Percentiles rank a stretch among this genome's conserved stretches.
These are phyloP conservation scores for Amyloporia xantha DNA, from an alignment of 768 basidiomycete genomes.

Conservation along the genomic window DNA sequence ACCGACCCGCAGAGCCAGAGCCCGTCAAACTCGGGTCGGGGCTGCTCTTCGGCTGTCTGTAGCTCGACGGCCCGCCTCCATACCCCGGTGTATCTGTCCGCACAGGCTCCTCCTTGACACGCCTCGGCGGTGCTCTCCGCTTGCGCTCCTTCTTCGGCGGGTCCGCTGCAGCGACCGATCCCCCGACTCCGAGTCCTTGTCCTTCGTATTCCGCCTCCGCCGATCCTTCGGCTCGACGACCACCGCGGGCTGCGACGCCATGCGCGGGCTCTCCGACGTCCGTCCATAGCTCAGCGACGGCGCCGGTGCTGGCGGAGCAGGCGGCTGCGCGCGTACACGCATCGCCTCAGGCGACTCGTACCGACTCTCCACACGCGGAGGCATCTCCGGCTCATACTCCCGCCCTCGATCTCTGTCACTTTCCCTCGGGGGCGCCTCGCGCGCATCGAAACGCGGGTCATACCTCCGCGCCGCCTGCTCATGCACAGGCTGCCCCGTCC, in stretches of 20 bases:
- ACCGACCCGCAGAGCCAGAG: slow-evolving; percentile 53
- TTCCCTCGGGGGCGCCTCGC: slow-evolving; percentile 32
- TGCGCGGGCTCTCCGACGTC: slow-evolving; percentile 53
- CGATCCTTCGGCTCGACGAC: slow-evolving; percentile 44
- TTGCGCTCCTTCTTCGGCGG: slow-evolving; percentile 52
- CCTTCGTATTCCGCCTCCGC: slow-evolving; percentile 39
- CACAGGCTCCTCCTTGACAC: slow-evolving; percentile 30
- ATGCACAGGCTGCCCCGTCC: slow-evolving; percentile 32
- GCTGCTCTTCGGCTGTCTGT: slow-evolving; percentile 29
- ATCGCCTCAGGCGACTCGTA: slow-evolving; percentile 21
- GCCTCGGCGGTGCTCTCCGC: slow-evolving; percentile 35
- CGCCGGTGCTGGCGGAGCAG: slow-evolving; percentile 17
- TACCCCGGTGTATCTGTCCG: slow-evolving; percentile 19
- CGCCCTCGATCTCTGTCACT: slow-evolving; percentile 29
- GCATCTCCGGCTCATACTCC: slow-evolving; percentile 28
- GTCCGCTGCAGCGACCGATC: slow-evolving; percentile 24
- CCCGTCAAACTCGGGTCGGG: slow-evolving; percentile 68
- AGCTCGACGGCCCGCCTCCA: slow-evolving; percentile 6
- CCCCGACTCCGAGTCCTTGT: slow-evolving; percentile 34
- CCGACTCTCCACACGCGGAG: slow-evolving; percentile 24
- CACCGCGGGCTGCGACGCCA: slow-evolving; percentile 25
- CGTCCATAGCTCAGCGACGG: slow-evolving; percentile 30
- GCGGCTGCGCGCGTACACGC: slow-evolving; percentile 12
- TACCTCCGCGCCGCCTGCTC: slow-evolving; percentile 50
- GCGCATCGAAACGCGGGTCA: slow-evolving; percentile 55